Conservation (phyloP, 345 rosid genomes). For the Citrus glauca region DNA sequence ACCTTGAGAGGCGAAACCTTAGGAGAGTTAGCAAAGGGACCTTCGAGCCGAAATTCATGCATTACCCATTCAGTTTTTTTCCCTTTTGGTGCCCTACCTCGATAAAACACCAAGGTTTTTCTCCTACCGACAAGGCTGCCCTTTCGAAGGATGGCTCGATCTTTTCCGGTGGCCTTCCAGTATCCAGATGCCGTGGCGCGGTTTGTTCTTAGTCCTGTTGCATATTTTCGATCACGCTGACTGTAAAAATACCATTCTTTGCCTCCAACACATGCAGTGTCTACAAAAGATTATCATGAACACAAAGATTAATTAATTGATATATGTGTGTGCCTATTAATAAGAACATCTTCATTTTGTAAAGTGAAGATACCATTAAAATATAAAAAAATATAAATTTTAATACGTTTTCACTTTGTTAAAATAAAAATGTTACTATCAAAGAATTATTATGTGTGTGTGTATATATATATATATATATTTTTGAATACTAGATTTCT, state of each 20-base stretch:
- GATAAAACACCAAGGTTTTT: constrained; percentile 85
- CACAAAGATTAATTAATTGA: too few species aligned
- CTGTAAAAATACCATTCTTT: constrained; percentile 91
- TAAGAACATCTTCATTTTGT: too few species aligned
- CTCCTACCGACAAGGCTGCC: constrained; percentile 82
- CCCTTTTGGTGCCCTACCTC: constrained; percentile 95
- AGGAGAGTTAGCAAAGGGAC: constrained; percentile 36
- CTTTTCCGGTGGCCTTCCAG: constrained; percentile 98
- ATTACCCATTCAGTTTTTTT: constrained; percentile 80
- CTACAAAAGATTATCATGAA: constrained; percentile 23
- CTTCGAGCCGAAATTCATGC: constrained; percentile 88
- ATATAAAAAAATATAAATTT: too few species aligned
- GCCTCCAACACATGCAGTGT: constrained; percentile 75
- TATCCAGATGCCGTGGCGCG: constrained; percentile 82
- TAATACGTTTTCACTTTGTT: too few species aligned
- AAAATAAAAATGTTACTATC: too few species aligned
- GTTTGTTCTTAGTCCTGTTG: constrained; percentile 87
- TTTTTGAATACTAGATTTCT: too few species aligned
- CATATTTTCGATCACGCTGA: constrained; percentile 79
- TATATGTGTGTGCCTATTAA: too few species aligned
- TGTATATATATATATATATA: too few species aligned
- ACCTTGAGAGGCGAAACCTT: constrained; percentile 36
- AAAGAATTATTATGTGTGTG: too few species aligned
- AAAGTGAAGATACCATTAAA: too few species aligned
- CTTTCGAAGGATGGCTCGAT: constrained; percentile 43